Evolutionary conservation across 148 eudicot species (phyloP).

Genomic region (Diospyros kaki): DNA sequence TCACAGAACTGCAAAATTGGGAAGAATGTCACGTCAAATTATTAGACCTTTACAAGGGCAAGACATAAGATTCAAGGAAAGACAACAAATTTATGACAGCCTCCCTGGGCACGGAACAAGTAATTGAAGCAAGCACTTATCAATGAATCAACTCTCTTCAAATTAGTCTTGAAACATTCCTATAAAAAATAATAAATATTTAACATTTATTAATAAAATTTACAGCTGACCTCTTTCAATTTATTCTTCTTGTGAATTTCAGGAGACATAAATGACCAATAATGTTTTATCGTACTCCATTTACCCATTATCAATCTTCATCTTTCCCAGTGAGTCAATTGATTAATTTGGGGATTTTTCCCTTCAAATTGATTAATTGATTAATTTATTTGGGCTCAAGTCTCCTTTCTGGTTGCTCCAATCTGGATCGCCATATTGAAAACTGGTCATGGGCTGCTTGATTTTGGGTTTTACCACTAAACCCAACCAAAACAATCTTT

Average conservation of each 20-base stretch:
- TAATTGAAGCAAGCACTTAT: constrained; percentile 1
- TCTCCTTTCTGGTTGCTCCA: background rate
- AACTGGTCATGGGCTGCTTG: background rate
- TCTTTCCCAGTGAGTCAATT: too few species aligned
- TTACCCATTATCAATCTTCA: too few species aligned
- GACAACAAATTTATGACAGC: background rate
- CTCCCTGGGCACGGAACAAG: background rate
- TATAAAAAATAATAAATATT: too few species aligned
- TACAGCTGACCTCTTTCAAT: too few species aligned
- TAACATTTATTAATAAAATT: too few species aligned
- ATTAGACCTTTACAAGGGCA: background rate
- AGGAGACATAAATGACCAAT: too few species aligned
- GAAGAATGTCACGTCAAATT: background rate
- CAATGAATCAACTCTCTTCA: too few species aligned
- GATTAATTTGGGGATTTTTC: background rate
- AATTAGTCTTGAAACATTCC: too few species aligned
- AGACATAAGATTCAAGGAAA: background rate
- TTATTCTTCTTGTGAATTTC: too few species aligned
- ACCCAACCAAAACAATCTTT: background rate
- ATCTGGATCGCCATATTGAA: background rate
- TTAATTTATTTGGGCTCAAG: background rate
- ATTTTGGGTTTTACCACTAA: background rate
- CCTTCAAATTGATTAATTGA: too few species aligned
- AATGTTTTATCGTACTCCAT: too few species aligned
- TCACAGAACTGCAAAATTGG: constrained; percentile 39